phyloP scores from a whole-genome alignment of 257 asterid genomes.

The Primulina huaijiensis region DNA sequence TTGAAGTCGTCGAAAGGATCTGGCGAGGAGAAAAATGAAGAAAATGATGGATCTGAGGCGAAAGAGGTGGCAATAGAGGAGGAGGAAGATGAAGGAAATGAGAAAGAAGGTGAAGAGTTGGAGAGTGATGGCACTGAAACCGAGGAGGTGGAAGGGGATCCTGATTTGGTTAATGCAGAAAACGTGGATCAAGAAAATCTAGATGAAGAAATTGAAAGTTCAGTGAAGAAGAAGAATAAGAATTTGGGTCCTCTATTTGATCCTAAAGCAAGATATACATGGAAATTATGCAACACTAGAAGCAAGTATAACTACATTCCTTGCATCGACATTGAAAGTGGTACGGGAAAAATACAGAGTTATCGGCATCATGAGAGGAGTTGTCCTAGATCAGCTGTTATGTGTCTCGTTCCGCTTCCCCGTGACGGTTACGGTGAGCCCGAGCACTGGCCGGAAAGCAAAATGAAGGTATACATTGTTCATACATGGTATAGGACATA shows the following conservation, averaged over 20 bases:
- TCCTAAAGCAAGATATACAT: slow-evolving; percentile 54
- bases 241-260: slow-evolving; percentile 68
- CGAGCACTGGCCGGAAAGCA: slow-evolving; percentile 83
- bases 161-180: slow-evolving; percentile 39
- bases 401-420: slow-evolving; percentile 93
- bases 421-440: slow-evolving; percentile 69
- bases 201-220: slow-evolving; percentile 46
- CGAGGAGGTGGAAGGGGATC: slow-evolving; percentile 34
- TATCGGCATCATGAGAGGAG: slow-evolving; percentile 90
- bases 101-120: slow-evolving; percentile 33
- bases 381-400: slow-evolving; percentile 61
- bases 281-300: slow-evolving; percentile 78
- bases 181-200: slow-evolving; percentile 44
- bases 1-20: slow-evolving; percentile 29
- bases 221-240: slow-evolving; percentile 37
- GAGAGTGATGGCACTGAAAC: slow-evolving; percentile 37
- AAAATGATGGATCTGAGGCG: slow-evolving; percentile 54
- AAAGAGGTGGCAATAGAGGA: slow-evolving; percentile 36
- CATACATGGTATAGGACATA: not conserved
- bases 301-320: slow-evolving; percentile 95
- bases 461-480: slow-evolving; percentile 51
- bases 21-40: slow-evolving; percentile 34
- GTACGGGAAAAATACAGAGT: slow-evolving; percentile 43
- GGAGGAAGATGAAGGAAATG: slow-evolving; percentile 35
- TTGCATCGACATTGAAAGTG: slow-evolving; percentile 78